phyloP scores from a whole-genome alignment of 2,329 filamentous ascomycete species.

The Curvularia hawaiiensis region DNA sequence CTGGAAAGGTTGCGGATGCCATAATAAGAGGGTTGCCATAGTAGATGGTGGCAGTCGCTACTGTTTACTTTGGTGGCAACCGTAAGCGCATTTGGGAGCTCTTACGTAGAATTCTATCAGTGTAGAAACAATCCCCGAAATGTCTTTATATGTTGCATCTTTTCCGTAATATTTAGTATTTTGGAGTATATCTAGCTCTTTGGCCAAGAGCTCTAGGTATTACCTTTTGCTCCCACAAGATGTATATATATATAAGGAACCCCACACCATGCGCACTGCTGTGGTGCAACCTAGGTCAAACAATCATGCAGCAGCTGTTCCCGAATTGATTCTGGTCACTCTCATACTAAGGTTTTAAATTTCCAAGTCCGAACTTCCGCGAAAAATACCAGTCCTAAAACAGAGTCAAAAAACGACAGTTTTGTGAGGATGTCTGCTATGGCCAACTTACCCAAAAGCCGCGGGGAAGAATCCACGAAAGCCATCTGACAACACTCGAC shows the following conservation, averaged over 20 bases:
- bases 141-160: not conserved
- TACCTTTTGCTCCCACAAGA: no score
- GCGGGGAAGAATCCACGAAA: not conserved
- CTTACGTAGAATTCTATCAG: not conserved
- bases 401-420: not conserved
- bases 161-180: not conserved
- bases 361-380: not conserved
- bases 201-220: no score
- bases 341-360: not conserved
- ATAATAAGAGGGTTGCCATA: not conserved
- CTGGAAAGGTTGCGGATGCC: slow-evolving; percentile 29
- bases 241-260: not conserved
- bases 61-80: not conserved
- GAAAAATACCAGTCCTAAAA: not conserved
- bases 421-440: not conserved
- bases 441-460: not conserved
- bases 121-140: not conserved
- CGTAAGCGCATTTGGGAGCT: not conserved
- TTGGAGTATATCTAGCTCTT: no score
- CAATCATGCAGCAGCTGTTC: no score
- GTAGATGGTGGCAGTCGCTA: not conserved
- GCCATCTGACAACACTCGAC: not conserved
- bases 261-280: no score
- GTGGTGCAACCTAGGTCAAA: not conserved
- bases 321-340: not conserved